Base-by-base conservation (phyloP, 2,329 filamentous ascomycete genomes). In the Microthyrium microscopicum region DNA sequence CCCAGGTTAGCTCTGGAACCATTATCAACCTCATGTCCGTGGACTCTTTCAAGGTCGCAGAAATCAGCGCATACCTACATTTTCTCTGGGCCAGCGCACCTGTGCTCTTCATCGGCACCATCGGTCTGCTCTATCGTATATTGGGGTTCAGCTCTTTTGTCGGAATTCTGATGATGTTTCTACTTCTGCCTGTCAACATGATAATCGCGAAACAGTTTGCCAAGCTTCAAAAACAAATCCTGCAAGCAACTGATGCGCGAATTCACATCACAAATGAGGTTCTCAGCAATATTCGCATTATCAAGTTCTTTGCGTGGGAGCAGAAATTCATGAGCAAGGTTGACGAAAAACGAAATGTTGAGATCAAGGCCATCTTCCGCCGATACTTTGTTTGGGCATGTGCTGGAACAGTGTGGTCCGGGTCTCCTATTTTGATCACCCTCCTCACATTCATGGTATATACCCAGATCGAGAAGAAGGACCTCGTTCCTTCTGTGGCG, bases 11-110 rank as follows among this genome's bases (percentile, higher is more conserved):
- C 40, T 68, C 91, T 32, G 89, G 91, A 41, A 92, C 89, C n/a
- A 94, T 98, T 48, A 98, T 98, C 61, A 98, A 95, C 54, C 64
- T 98, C 43, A 98, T 98, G 89, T 91, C 89, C 8, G 91, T 98
- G 26, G 91, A 98, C 61, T 94, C 87, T 30, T 95, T 95, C 71
- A 98, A 98, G 59, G 83, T 98, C 35, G 80, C 82, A 40, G 89
- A 98, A 51, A 77, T 93, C 38, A 89, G 83, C 24, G 80, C 87
- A 0, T 98, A 98, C 52, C 62, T 98, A 20, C 89, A 98, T 56
- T 98, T 92, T 55, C 63, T 98, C n/a, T 79, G 87, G 63, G 87
- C 85, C 1, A 76, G 79, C 40, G 85, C 87, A 2, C 89, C 89
- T 0, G 80, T 89, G 0, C 85, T 95, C 56, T 69, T 98, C 25